Base-by-base conservation (phyloP, 202 grass and related monocot species). In the Elaeis oleifera region DNA sequence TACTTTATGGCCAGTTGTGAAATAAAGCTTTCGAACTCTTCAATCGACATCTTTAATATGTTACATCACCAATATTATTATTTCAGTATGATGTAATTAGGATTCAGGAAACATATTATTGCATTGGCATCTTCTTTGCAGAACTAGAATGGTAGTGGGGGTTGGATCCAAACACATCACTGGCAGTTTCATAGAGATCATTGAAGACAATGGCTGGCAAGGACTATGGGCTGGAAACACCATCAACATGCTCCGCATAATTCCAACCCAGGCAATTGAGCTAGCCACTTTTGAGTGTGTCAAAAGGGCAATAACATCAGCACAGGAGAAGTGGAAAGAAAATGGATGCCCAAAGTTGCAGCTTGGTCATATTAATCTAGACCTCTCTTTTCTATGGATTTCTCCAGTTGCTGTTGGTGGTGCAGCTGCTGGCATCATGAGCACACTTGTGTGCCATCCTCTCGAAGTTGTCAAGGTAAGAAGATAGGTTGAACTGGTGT, bases 121-220 rank as follows among this genome's bases (percentile, higher is more conserved):
- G 60, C 59, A 54, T 20, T 58, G 3, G 66, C 27, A 61, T 57
- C 19, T 44, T 27, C 21, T 58, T 83, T 83, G 63, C 89, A 94
- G 87, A 73, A 96, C 92, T 68, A 90, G 92, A 69, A 96, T 96
- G 87, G 71, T 96, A 39, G 92, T 96, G 24, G 92, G 92, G 54
- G 87, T 96, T 48, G 92, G 92, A 29, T 91, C 92, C 6, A 87
- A 83, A 17, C 74, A 85, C 75, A 96, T 96, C 23, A 23, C 68
- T 56, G 86, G 81, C 53, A 85, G 60, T 78, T 79, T 96, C 63
- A 32, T 70, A 23, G 87, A 96, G 79, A 85, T 96, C 67, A 79
- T 96, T 18, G 72, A 76, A 64, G 71, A 91, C 50, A 80, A 78
- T 73, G 91, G 91, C 11, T 96, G 84, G 87, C 76, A 70, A 78